A percentile compares a stretch with the other conserved stretches of the same genome.
Evolutionary conservation across 2,329 filamentous ascomycete genomes (phyloP).

Genomic region (Talaromyces piceae): DNA sequence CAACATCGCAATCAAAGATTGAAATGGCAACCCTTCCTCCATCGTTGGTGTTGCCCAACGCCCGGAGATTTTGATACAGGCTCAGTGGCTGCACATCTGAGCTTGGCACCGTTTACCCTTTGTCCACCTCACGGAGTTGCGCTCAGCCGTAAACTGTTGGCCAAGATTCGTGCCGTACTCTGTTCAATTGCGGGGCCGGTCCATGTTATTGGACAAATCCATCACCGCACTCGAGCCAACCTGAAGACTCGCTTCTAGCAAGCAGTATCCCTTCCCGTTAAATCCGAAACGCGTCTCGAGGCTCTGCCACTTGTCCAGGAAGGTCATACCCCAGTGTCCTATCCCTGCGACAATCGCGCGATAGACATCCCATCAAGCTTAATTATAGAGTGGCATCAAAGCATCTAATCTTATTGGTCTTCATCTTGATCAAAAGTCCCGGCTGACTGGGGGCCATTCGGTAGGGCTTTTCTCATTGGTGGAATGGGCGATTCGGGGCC

Average conservation of each 20-base stretch:
- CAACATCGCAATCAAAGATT: not conserved
- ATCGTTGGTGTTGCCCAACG: too few relatives aligned
- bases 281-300: not conserved
- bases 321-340: too few relatives aligned
- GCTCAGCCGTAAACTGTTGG: conserved; percentile 21
- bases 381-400: not conserved
- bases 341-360: too few relatives aligned
- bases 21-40: too few relatives aligned
- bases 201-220: not conserved
- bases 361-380: not conserved
- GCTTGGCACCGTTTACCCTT: conserved; percentile 21
- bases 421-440: not conserved
- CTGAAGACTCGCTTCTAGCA: not conserved
- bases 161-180: conserved; percentile 21
- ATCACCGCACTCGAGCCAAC: not conserved
- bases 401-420: not conserved
- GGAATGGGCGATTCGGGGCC: not conserved
- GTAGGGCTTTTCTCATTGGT: not conserved
- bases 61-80: too few relatives aligned
- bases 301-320: not conserved
- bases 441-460: not conserved
- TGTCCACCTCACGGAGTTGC: conserved; percentile 24
- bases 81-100: conserved; percentile 26
- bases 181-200: conserved; percentile 11
- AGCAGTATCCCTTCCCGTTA: too few relatives aligned